Base-by-base conservation (phyloP, 805 yeast species). In the Myxozyma vanderwaltii region DNA sequence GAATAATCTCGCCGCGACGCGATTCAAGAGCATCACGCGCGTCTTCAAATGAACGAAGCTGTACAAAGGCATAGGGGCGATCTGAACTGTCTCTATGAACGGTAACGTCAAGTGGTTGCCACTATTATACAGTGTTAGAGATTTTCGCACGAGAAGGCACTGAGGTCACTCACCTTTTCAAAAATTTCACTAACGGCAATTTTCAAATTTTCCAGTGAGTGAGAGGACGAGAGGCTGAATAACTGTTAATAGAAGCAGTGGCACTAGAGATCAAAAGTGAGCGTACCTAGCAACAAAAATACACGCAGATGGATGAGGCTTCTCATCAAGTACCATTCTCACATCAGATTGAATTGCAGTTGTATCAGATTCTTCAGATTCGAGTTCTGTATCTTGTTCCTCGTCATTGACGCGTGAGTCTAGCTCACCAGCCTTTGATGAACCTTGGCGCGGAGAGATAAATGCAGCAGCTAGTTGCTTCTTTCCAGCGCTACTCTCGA, bases 231-330 rank as follows among this genome's bases (percentile, higher is more conserved):
- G 17, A 62, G 50, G 40, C 65, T 61, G 17, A 10, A 38, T 2
- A 38, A 38, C 31, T 38, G 23, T 48, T 21, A 29, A 27, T 26
- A 51, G 45, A 8, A 13, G 23, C 12, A 12, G 10, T 13, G n/a
- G 41, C 17, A n/a, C 12, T 7, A 33, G 26, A 4, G 33, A 13
- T 8, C 7, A 27, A 31, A 12, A 23, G 23, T 33, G 17, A 44
- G 13, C 48, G 4, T 46, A 46, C 60, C 63, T 61, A 7, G 65
- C 65, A 17, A 62, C 65, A 47, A 62, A 62, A 1, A 62, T 49
- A 39, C 65, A 62, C 6, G 65, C 65, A 13, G 65, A 62, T 15
- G 65, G 65, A 44, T 62, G 65, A 12, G 65, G 51, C 10, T 63
- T 53, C 6, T 45, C 56, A 12, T 39, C 43, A 33, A 31, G 39